These are phyloP conservation scores for Globisporangium sylvaticum DNA, from an alignment of 352 stramenopile species.

Conservation along the genomic window DNA sequence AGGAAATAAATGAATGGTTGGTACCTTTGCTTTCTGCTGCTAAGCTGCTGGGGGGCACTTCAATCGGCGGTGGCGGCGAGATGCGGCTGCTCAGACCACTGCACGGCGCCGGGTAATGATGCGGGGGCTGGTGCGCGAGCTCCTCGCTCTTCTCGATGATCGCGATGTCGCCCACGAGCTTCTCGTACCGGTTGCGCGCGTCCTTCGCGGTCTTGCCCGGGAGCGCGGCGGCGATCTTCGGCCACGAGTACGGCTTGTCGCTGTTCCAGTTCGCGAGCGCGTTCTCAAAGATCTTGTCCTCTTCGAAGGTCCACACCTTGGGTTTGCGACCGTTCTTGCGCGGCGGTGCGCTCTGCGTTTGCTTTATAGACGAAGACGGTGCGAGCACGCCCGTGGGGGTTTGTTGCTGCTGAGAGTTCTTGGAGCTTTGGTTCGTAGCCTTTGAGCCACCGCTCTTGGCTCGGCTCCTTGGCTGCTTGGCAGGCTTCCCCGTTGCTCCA, in stretches of 20 bases:
- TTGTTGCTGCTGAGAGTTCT: constrained; percentile 8
- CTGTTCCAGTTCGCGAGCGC: constrained; percentile 56
- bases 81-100: constrained; percentile 43
- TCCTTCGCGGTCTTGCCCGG: constrained; percentile 77
- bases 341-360: neutral
- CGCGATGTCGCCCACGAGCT: constrained; percentile 69
- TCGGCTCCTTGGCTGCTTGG: constrained; percentile 8
- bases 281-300: constrained; percentile 81
- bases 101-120: neutral
- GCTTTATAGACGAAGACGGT: constrained; percentile 4
- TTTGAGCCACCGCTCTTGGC: constrained; percentile 1
- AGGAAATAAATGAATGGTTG: neutral
- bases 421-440: neutral
- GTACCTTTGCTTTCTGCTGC: constrained; percentile 12
- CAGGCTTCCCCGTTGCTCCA: neutral
- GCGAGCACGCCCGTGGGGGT: neutral
- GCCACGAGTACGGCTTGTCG: constrained; percentile 71
- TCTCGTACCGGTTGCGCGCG: constrained; percentile 64
- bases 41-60: constrained; percentile 31
- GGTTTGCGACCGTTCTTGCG: constrained; percentile 22
- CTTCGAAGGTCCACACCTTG: constrained; percentile 76
- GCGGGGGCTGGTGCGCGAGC: neutral
- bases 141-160: constrained; percentile 45
- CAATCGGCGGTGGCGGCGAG: constrained; percentile 58
- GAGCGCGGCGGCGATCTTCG: constrained; percentile 63